Percentiles rank a stretch among this genome's conserved stretches.
Conservation (phyloP, 169 alveolate genomes). For the Blepharisma undulans region DNA sequence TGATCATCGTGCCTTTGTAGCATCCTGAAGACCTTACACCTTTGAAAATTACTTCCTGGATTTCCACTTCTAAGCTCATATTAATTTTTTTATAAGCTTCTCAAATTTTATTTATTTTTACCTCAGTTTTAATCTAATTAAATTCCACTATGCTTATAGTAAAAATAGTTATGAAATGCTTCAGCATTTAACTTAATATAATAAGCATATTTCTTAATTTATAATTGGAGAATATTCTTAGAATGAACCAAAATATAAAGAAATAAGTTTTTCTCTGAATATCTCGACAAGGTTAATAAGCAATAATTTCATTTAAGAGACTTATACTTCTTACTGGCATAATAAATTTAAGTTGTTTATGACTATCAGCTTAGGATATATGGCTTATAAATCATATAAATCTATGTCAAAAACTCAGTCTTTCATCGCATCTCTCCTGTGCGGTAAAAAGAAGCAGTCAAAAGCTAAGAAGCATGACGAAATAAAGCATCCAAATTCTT, state of each 20-base stretch:
- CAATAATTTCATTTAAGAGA: background rate
- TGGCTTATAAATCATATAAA: background rate
- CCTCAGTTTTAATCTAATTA: background rate
- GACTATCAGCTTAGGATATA: background rate
- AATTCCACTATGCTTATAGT: background rate
- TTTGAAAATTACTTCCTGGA: too few species aligned
- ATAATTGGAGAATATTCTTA: background rate
- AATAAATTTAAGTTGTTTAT: background rate
- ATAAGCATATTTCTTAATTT: background rate
- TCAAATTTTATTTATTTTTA: too few species aligned
- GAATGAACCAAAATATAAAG: background rate
- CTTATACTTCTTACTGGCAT: background rate
- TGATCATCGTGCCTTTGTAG: too few species aligned
- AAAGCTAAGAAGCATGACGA: background rate
- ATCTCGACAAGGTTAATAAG: background rate
- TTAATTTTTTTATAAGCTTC: too few species aligned
- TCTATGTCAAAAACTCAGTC: background rate
- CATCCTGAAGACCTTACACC: too few species aligned
- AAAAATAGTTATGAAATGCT: background rate
- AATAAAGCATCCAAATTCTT: background rate
- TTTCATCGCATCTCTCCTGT: background rate
- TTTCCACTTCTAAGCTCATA: too few species aligned
- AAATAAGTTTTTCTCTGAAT: too few species aligned
- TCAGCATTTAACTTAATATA: background rate
- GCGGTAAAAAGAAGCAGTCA: background rate